Base-by-base conservation (phyloP, 2,329 filamentous ascomycete species). In the Tolypocladium cylindrosporum region DNA sequence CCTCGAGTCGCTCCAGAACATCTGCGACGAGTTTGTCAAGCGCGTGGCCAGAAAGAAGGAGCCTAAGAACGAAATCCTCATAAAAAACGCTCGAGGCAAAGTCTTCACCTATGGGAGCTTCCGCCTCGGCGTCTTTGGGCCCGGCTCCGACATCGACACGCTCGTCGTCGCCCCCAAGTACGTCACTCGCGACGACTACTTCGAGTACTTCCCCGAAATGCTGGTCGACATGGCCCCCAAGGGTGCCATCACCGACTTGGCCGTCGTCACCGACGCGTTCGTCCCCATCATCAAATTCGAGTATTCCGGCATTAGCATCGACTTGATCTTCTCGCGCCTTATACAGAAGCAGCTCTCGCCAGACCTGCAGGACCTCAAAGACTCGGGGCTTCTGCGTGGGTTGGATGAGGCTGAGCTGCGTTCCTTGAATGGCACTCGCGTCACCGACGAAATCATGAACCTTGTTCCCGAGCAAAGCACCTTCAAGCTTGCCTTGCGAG, bases 221-320 rank as follows among this genome's bases (percentile, higher is more conserved):
- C 83, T 99, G 54, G 77, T 87, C 64, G 80, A 87, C 63, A 87
- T 94, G 82, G 86, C 90, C 1, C 84, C 88, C 10, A 77, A 84
- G 42, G 89, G 86, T n/a, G 81, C 91, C 59, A 90, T 97, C 65
- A 88, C 89, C 60, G 90, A 95, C 69, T 79, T 97, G 66, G 87
- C 90, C 2, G 84, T 88, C 0, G 94, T 99, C 42, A 87, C 87
- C 54, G 93, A 96, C 67, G 91, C 93, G 4, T 96, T 90, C 68
- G 93, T 97, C 9, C 94, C 94, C 54, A 96, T 99, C 70, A 97
- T 99, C 77, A 97, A 97, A 71, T 90, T 97, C 67, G 90, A 96
- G 70, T 90, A 95, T 64, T 85, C 82, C 55, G 90, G 87, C 55
- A 95, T 99, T 70, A 94, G 90, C 71, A 95, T 99, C 69, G 94